phyloP scores from a whole-genome alignment of 192 early-diverging fungal genomes.

The Entomortierella beljakovae region DNA sequence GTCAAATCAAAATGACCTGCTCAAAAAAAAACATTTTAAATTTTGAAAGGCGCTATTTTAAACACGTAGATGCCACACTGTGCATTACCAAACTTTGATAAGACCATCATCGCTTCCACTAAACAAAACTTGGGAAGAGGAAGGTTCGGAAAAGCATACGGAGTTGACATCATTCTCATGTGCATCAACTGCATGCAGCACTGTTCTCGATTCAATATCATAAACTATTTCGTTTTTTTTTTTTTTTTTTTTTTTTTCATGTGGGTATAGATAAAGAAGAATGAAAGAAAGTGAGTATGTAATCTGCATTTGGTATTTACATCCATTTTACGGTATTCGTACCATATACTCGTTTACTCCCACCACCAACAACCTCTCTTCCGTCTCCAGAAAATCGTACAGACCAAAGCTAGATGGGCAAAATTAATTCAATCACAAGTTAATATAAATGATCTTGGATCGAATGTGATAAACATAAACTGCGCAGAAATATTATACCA shows the following conservation, averaged over 20 bases:
- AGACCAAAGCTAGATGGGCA: slow-evolving; percentile 64
- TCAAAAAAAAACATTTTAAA: too few species aligned
- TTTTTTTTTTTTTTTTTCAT: neutral
- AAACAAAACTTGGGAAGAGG: slow-evolving; percentile 66
- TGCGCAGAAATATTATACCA: neutral
- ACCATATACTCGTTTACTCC: slow-evolving; percentile 51
- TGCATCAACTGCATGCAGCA: slow-evolving; percentile 61
- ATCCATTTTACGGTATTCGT: neutral
- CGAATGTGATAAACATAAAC: too few species aligned
- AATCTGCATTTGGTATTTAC: too few species aligned
- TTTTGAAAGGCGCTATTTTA: too few species aligned
- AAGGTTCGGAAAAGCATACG: slow-evolving; percentile 64
- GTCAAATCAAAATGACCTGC: too few species aligned
- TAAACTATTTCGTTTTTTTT: slow-evolving; percentile 56
- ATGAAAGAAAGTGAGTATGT: too few species aligned
- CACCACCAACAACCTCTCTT: slow-evolving; percentile 71
- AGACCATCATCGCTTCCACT: slow-evolving; percentile 71
- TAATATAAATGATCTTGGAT: neutral
- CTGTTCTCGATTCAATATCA: slow-evolving; percentile 64
- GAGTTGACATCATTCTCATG: slow-evolving; percentile 80
- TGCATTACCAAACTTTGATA: slow-evolving; percentile 66
- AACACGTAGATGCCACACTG: slow-evolving; percentile 57
- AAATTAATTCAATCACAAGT: neutral
- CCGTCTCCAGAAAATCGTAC: slow-evolving; percentile 70
- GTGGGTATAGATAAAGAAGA: too few species aligned